phyloP scores from a whole-genome alignment of 1,139 yeast genomes.

The Kodamaea arcana region DNA sequence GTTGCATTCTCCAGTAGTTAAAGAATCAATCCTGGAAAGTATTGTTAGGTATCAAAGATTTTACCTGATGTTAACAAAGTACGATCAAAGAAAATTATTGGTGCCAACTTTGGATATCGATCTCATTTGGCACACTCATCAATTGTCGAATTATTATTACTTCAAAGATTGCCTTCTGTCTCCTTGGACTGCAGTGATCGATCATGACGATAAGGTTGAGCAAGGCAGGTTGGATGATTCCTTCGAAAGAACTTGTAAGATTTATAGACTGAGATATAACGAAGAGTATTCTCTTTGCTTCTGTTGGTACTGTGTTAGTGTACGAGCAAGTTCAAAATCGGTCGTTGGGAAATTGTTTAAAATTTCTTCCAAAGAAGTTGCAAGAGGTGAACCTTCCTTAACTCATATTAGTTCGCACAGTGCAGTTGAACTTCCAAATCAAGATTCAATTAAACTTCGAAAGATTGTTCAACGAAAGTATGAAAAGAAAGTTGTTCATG shows the following conservation, averaged over 20 bases:
- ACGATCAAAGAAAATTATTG: constrained; percentile 8
- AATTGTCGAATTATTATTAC: constrained; percentile 24
- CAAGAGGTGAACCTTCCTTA: not conserved
- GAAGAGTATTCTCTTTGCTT: constrained; percentile 25
- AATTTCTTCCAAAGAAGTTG: not conserved
- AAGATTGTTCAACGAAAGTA: not conserved
- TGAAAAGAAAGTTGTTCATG: not conserved
- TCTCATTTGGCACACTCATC: constrained; percentile 40
- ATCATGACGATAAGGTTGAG: constrained; percentile 29
- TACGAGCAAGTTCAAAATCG: constrained; percentile 7
- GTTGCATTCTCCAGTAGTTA: constrained; percentile 21
- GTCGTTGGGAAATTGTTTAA: constrained; percentile 1
- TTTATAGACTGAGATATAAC: constrained; percentile 15
- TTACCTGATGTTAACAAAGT: constrained; percentile 7
- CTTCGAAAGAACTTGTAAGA: constrained; percentile 18
- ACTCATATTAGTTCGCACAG: constrained; percentile 13
- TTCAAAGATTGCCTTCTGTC: constrained; percentile 15
- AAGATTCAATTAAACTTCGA: constrained; percentile 5
- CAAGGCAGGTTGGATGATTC: constrained; percentile 17
- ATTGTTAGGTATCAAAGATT: constrained; percentile 25
- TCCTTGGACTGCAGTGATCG: constrained; percentile 13
- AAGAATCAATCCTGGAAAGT: constrained; percentile 18
- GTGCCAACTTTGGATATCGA: constrained; percentile 41
- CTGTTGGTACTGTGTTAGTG: constrained; percentile 23
- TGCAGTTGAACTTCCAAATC: constrained; percentile 11